Conservation (phyloP, 192 early-diverging fungal genomes). For the Chytriomyces sp. region DNA sequence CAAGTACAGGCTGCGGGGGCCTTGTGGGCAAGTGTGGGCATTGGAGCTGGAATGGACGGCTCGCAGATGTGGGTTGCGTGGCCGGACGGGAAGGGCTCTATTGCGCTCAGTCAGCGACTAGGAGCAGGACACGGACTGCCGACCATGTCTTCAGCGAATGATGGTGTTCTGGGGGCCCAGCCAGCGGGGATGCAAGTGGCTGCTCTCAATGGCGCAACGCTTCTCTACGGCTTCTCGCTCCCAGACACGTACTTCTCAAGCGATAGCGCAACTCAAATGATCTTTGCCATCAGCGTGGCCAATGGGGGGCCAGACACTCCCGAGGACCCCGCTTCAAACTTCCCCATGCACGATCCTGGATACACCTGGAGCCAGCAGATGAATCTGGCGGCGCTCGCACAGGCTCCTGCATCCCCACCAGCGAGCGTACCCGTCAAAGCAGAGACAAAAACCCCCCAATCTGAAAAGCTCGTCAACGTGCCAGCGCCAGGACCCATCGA, state of each 20-base stretch:
- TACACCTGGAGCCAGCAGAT: neutral
- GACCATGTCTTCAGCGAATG: neutral
- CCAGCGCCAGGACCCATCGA: too few species aligned
- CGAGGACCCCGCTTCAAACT: constrained; percentile 13
- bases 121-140: constrained; percentile 26
- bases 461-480: too few species aligned
- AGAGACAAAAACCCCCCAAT: too few species aligned
- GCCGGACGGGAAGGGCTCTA: constrained; percentile 18
- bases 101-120: constrained; percentile 35
- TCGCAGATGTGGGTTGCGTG: constrained; percentile 42
- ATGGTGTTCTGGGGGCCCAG: neutral
- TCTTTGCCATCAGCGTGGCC: constrained; percentile 2
- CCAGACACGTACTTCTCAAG: constrained; percentile 19
- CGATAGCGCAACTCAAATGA: constrained; percentile 6
- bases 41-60: constrained; percentile 21
- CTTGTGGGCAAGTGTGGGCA: constrained; percentile 21
- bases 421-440: neutral
- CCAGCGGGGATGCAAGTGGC: constrained; percentile 2
- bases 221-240: constrained; percentile 1
- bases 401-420: neutral
- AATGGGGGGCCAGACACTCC: constrained; percentile 1
- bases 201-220: constrained; percentile 1
- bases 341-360: constrained; percentile 7
- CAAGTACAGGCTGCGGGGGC: constrained; percentile 11
- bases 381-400: neutral